Evolutionary conservation across 2,329 filamentous ascomycete species (phyloP).

Genomic region (Pseudogymnoascus sp.): DNA sequence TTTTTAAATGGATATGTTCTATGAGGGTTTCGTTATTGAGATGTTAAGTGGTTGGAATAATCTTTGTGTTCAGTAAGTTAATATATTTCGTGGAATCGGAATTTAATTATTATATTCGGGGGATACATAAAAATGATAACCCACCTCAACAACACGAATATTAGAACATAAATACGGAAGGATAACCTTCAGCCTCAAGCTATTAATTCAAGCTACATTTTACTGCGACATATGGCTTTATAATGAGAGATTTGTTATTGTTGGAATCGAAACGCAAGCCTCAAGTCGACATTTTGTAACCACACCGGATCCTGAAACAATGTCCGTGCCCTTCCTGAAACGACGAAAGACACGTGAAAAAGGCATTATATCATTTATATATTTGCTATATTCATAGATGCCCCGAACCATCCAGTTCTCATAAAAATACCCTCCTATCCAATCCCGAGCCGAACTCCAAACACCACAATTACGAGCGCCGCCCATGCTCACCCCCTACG

Average conservation of each 20-base stretch:
- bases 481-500: neutral
- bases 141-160: neutral
- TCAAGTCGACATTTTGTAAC: neutral
- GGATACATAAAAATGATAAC: neutral
- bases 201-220: neutral
- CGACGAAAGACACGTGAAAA: neutral
- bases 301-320: neutral
- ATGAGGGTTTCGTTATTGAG: neutral
- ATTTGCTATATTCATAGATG: neutral
- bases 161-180: neutral
- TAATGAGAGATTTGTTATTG: neutral
- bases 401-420: neutral
- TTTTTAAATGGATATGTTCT: neutral
- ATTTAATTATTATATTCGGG: neutral
- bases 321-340: neutral
- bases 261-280: neutral
- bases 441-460: neutral
- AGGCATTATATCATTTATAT: neutral
- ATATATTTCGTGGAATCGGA: neutral
- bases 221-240: neutral
- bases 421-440: neutral
- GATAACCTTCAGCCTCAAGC: neutral
- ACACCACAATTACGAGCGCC: neutral
- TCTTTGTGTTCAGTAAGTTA: neutral
- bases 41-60: neutral